phyloP scores from a whole-genome alignment of 225 moss, liverwort and hornwort genomes.

The Marchantia polymorpha region DNA sequence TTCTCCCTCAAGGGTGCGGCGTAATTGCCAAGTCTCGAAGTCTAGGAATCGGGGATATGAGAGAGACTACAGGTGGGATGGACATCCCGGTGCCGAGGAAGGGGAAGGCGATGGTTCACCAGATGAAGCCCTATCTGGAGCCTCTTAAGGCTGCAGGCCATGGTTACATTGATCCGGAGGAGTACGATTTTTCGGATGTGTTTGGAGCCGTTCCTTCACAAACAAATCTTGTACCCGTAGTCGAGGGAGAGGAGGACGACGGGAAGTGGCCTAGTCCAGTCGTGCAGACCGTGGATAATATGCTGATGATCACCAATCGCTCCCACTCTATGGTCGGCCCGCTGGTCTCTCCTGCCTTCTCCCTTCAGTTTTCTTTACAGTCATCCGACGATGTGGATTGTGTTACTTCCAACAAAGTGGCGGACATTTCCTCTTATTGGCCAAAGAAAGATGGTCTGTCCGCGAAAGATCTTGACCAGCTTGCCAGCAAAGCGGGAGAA shows the following conservation, averaged over 20 bases:
- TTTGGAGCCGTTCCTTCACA: slow-evolving; percentile 66
- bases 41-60: neutral
- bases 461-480: neutral
- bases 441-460: slow-evolving; percentile 24
- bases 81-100: slow-evolving; percentile 24
- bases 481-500: slow-evolving; percentile 30
- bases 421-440: slow-evolving; percentile 17
- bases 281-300: slow-evolving; percentile 49
- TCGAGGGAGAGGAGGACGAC: slow-evolving; percentile 56
- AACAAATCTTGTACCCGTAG: slow-evolving; percentile 52
- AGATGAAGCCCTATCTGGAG: slow-evolving; percentile 33
- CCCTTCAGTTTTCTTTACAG: slow-evolving; percentile 46
- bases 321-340: slow-evolving; percentile 95
- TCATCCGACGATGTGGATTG: slow-evolving; percentile 61
- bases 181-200: slow-evolving; percentile 92
- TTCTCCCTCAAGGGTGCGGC: too few species aligned
- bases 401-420: slow-evolving; percentile 8
- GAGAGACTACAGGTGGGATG: slow-evolving; percentile 30
- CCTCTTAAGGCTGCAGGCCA: slow-evolving; percentile 21
- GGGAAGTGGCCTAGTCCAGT: slow-evolving; percentile 51
- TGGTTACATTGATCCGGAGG: slow-evolving; percentile 42
- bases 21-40: neutral
- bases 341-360: slow-evolving; percentile 64
- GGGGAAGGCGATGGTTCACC: slow-evolving; percentile 43
- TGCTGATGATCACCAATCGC: slow-evolving; percentile 57